Evolutionary conservation across 805 yeast genomes (phyloP).

Genomic region (Metschnikowia reukaufii): DNA sequence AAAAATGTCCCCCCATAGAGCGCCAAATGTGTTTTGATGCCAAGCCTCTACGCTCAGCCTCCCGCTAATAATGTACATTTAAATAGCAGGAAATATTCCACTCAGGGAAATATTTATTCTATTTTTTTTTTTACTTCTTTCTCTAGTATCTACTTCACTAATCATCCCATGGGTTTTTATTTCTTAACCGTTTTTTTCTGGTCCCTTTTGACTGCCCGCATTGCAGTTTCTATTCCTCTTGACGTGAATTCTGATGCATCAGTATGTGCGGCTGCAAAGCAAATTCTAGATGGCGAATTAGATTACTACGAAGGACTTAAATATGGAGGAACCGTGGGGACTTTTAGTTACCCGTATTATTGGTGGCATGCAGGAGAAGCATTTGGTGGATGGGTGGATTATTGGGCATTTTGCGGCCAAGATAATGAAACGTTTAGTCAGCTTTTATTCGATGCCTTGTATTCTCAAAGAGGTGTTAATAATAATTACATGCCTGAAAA

Average conservation of each 20-base stretch:
- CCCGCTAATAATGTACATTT: too few relatives aligned
- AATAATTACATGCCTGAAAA: slow-evolving; percentile 45
- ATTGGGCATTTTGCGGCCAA: slow-evolving; percentile 39
- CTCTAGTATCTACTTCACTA: too few relatives aligned
- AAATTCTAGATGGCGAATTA: slow-evolving; percentile 39
- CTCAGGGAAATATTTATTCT: too few relatives aligned
- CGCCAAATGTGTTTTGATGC: too few relatives aligned
- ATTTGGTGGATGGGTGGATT: slow-evolving; percentile 48
- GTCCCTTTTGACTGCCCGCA: slow-evolving; percentile 4
- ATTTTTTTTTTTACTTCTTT: too few relatives aligned
- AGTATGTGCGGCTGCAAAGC: slow-evolving; percentile 41
- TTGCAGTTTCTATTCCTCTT: slow-evolving; percentile 22
- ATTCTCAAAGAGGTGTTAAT: slow-evolving; percentile 41
- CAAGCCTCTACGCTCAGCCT: too few relatives aligned
- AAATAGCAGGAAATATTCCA: too few relatives aligned
- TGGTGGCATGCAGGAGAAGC: slow-evolving; percentile 58
- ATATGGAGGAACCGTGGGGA: slow-evolving; percentile 48
- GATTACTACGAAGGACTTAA: slow-evolving; percentile 45
- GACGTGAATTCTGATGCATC: slow-evolving; percentile 39
- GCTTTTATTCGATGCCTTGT: slow-evolving; percentile 39
- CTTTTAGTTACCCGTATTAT: slow-evolving; percentile 46
- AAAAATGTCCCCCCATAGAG: too few relatives aligned
- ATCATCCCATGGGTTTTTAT: too few relatives aligned
- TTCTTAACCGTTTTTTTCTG: background rate
- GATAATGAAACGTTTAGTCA: slow-evolving; percentile 31